Conservation (phyloP, 2,329 filamentous ascomycete species). For the Blastomyces gilchristii region DNA sequence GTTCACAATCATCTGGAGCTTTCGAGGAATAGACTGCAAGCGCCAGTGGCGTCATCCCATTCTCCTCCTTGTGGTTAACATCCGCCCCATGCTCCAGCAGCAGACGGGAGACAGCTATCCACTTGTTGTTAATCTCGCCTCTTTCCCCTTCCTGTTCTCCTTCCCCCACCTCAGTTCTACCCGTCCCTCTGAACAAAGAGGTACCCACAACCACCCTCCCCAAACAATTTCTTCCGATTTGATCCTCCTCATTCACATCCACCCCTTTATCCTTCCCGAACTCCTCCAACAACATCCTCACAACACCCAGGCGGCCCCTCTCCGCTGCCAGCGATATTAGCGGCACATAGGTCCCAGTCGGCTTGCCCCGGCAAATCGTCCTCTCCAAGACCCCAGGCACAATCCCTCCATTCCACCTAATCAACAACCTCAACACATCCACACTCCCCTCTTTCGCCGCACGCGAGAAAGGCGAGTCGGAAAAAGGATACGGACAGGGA, state of each 20-base stretch:
- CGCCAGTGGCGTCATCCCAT: neutral
- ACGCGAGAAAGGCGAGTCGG: neutral
- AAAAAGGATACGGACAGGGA: neutral
- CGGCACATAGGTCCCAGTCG: neutral
- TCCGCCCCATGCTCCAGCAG: neutral
- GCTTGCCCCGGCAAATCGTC: too few relatives aligned
- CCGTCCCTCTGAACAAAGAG: neutral
- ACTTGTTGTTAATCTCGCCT: neutral
- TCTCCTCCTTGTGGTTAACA: neutral
- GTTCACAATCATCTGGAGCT: neutral
- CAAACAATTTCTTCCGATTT: neutral
- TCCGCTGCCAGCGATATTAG: neutral
- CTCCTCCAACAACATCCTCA: neutral
- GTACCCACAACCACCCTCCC: neutral
- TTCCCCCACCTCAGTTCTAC: neutral
- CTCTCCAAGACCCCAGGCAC: neutral
- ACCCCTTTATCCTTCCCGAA: neutral
- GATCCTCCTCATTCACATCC: neutral
- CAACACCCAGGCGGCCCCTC: neutral
- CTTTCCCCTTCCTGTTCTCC: neutral
- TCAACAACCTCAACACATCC: neutral
- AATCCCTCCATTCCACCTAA: neutral
- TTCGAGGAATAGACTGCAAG: neutral
- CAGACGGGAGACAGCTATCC: neutral
- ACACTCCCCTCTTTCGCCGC: neutral